Base-by-base conservation (phyloP, 2,329 filamentous ascomycete species). In the Diaporthe humulicola region DNA sequence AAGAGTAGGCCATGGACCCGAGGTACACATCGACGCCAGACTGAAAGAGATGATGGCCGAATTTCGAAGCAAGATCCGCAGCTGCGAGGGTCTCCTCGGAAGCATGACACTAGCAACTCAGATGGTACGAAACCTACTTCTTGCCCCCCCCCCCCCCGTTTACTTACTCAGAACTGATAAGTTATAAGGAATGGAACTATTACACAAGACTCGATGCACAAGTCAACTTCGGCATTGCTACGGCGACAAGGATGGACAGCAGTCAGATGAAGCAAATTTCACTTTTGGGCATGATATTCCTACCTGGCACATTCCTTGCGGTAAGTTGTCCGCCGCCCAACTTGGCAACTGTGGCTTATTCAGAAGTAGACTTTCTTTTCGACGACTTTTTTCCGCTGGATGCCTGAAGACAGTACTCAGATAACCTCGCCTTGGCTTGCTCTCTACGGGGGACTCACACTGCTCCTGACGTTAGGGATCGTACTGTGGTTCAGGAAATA, bases 261-360 rank as follows among this genome's bases (percentile, higher is more conserved):
- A 77, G 60, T 40, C 71, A 77, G 12, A 79, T 79, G 78, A 75
- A 52, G 38, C 50, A 66, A 12, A 77, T 76, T 6, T 73, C 75
- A 1, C 22, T 40, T 8, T 38, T 77, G 28, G 78, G 78, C 2
- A 79, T 78, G 78, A 74, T 79, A 3, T 79, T 80, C 38, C 74
- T 80, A 4, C 77, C 79, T 0, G 78, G 75, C 2, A 79, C 78
- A 1, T 79, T 79, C 61, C 72, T 80, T 4, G 78, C 78, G 3
- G 78, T 79, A 61, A 76, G 78, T 71, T 1, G 6, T 28, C 15
- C 42, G 5, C 38, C 33, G 3, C 7, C 8, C 19, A 12, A 52
- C 38, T 6, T 22, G 33, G 19, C 25, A n/a, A 70, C 15, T 7
- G 4, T 5, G 10, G 4, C 28, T 30, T 8, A 61, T 15, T 4